A percentile compares a stretch with the other conserved stretches of the same genome.
phyloP scores from a whole-genome alignment of 345 rosid genomes.

The Moricandia moricandioides region DNA sequence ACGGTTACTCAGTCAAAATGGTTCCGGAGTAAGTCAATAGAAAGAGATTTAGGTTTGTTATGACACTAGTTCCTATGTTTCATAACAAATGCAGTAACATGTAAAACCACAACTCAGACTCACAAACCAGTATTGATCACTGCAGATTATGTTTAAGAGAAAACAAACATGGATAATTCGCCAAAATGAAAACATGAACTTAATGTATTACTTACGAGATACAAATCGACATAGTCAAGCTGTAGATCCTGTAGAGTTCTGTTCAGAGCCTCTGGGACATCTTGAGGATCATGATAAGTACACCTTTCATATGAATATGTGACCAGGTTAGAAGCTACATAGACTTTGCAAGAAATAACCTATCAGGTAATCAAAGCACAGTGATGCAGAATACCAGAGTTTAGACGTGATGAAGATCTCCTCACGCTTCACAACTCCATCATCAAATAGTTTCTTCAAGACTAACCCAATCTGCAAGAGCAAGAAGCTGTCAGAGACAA shows the following conservation, averaged over 20 bases:
- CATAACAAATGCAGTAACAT: not conserved
- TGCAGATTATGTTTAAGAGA: not conserved
- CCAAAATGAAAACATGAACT: no score
- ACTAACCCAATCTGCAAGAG: slow-evolving; percentile 54
- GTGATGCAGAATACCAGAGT: slow-evolving; percentile 51
- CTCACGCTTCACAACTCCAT: slow-evolving; percentile 71
- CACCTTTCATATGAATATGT: slow-evolving; percentile 48
- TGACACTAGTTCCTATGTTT: no score
- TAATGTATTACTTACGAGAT: slow-evolving; percentile 68
- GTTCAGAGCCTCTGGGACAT: slow-evolving; percentile 54
- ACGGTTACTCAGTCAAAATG: not conserved
- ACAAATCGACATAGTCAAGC: slow-evolving; percentile 70
- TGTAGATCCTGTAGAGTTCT: slow-evolving; percentile 65
- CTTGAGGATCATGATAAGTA: slow-evolving; percentile 60
- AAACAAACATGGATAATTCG: no score
- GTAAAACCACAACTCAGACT: not conserved
- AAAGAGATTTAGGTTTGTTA: not conserved
- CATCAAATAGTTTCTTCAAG: slow-evolving; percentile 59
- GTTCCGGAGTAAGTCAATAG: not conserved
- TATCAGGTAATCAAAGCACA: not conserved
- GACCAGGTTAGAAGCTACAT: slow-evolving; percentile 10
- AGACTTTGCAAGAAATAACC: not conserved
- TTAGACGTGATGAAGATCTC: slow-evolving; percentile 74
- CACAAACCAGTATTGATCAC: not conserved
- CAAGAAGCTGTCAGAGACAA: not conserved